Percentiles rank a stretch among this genome's conserved stretches.
Evolutionary conservation across 2,329 filamentous ascomycete genomes (phyloP).

Genomic region (Ophiocordyceps sinensis): DNA sequence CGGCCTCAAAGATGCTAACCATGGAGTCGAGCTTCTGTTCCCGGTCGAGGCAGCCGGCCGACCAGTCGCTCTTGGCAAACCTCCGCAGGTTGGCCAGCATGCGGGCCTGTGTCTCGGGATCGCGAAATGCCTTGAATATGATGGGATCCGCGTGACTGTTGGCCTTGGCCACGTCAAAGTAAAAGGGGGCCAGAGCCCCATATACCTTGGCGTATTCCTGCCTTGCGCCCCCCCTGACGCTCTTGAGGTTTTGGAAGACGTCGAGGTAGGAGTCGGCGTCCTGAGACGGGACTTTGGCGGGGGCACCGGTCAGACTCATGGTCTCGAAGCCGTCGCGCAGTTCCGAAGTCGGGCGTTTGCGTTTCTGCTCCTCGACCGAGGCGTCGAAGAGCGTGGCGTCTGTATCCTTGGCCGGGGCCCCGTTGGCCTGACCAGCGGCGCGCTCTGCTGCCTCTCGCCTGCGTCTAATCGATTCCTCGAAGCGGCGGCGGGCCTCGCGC

Average conservation of each 20-base stretch:
- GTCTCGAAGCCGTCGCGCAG: slow-evolving; percentile 65
- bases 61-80: slow-evolving; percentile 71
- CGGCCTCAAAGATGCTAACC: slow-evolving; percentile 75
- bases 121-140: slow-evolving; percentile 73
- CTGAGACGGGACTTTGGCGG: slow-evolving; percentile 29
- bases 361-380: slow-evolving; percentile 47
- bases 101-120: slow-evolving; percentile 79
- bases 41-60: slow-evolving; percentile 56
- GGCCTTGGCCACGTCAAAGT: slow-evolving; percentile 62
- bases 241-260: slow-evolving; percentile 56
- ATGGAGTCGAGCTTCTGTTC: slow-evolving; percentile 61
- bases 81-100: slow-evolving; percentile 70
- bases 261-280: slow-evolving; percentile 53
- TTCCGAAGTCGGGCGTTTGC: slow-evolving; percentile 21
- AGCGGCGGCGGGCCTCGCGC: slow-evolving; percentile 62
- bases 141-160: slow-evolving; percentile 65
- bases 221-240: slow-evolving; percentile 70
- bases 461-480: slow-evolving; percentile 54
- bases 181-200: slow-evolving; percentile 76
- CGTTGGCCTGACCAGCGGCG: slow-evolving; percentile 9
- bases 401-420: slow-evolving; percentile 5
- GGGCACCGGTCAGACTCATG: slow-evolving; percentile 38
- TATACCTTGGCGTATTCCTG: slow-evolving; percentile 88
- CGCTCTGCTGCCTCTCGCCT: slow-evolving; percentile 38
- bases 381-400: slow-evolving; percentile 59